Percentiles rank a stretch among this genome's conserved stretches.
Conservation (phyloP, 345 rosid species). For the Dovyalis caffra region DNA sequence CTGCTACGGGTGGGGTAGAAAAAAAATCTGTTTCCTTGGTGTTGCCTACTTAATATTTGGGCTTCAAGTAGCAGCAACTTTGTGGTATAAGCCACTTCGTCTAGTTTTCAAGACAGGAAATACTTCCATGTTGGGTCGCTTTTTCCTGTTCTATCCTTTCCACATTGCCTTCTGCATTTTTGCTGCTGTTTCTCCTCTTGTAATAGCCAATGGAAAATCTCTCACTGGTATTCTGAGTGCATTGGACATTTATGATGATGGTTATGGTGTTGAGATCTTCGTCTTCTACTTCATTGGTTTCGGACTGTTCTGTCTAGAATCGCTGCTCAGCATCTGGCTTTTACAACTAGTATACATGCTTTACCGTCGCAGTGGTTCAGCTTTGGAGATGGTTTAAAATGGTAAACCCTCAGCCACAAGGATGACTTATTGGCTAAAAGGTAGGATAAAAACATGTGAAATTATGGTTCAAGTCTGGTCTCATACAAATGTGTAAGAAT, state of each 20-base stretch:
- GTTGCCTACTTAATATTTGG: conserved; percentile 1
- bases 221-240: not conserved
- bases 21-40: not conserved
- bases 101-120: not conserved
- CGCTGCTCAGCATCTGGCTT: not conserved
- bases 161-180: conserved; percentile 5
- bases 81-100: not conserved
- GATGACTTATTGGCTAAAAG: no score
- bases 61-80: not conserved
- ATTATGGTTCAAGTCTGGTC: no score
- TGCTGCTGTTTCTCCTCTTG: not conserved
- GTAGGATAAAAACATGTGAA: no score
- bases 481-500: no score
- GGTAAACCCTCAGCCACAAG: no score
- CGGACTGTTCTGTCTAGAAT: not conserved
- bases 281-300: not conserved
- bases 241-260: not conserved
- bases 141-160: not conserved
- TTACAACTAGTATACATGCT: not conserved
- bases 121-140: not conserved
- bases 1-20: not conserved
- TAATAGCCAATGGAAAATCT: not conserved
- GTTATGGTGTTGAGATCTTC: not conserved
- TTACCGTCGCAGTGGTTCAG: not conserved
- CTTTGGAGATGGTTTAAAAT: not conserved